Percentiles rank a stretch among this genome's conserved stretches.
These are phyloP conservation scores for Boletus coccyginus DNA, from an alignment of 768 basidiomycete species.

Conservation along the genomic window DNA sequence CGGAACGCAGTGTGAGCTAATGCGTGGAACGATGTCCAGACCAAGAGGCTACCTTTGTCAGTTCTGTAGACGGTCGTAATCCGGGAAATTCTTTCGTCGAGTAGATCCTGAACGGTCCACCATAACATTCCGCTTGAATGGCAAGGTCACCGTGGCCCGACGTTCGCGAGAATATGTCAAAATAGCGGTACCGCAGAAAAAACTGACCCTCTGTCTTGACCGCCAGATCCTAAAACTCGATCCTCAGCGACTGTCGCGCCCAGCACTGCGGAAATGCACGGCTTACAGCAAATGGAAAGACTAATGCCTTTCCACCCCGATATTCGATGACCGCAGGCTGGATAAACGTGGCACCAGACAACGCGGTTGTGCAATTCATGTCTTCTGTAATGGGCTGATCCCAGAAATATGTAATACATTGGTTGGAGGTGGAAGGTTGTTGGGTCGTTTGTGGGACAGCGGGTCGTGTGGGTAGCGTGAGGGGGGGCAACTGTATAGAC, in stretches of 20 bases:
- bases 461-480: slow-evolving; percentile 12
- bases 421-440: slow-evolving; percentile 11
- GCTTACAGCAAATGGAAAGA: slow-evolving; percentile 64
- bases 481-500: slow-evolving; percentile 23
- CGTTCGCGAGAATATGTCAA: slow-evolving; percentile 52
- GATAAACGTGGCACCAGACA: slow-evolving; percentile 63
- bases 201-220: slow-evolving; percentile 66
- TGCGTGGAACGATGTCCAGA: neutral
- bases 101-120: slow-evolving; percentile 65
- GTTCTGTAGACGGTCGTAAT: slow-evolving; percentile 60
- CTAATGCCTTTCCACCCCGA: slow-evolving; percentile 47
- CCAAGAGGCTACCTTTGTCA: slow-evolving; percentile 51
- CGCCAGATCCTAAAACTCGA: slow-evolving; percentile 53
- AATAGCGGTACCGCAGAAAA: slow-evolving; percentile 67
- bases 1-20: slow-evolving; percentile 1
- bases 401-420: slow-evolving; percentile 42
- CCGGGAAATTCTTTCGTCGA: slow-evolving; percentile 78
- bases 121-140: slow-evolving; percentile 63
- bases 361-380: slow-evolving; percentile 42
- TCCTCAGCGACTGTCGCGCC: slow-evolving; percentile 1
- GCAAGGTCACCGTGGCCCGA: slow-evolving; percentile 33
- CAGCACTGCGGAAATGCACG: slow-evolving; percentile 6
- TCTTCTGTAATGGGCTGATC: slow-evolving; percentile 45
- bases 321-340: slow-evolving; percentile 55
- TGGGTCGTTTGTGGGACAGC: slow-evolving; percentile 2